These are phyloP conservation scores for Boletellus sp. DNA, from an alignment of 768 basidiomycete species.

Conservation along the genomic window DNA sequence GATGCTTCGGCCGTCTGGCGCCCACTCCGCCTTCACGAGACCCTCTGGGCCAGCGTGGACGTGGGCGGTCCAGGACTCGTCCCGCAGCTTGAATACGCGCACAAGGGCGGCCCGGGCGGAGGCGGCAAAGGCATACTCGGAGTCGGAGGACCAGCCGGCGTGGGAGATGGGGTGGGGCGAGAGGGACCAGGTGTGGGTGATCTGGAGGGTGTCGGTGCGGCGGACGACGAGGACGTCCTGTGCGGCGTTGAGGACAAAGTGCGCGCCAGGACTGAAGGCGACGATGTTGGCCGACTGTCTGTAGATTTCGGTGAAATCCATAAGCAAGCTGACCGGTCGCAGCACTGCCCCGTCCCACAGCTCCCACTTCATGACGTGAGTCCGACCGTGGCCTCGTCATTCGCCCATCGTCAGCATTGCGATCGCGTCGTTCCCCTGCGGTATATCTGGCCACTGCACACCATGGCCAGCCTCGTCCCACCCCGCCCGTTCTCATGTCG, in stretches of 20 bases:
- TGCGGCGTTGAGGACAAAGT: conserved; percentile 79
- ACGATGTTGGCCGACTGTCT: conserved; percentile 68
- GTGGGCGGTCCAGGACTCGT: conserved; percentile 73
- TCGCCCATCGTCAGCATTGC: conserved; percentile 14
- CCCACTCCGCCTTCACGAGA: conserved; percentile 86
- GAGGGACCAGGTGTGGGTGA: conserved; percentile 76
- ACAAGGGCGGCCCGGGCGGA: conserved; percentile 69
- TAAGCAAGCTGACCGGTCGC: conserved; percentile 20
- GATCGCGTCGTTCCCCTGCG: background rate
- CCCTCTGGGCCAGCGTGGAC: conserved; percentile 84
- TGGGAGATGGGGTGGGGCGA: conserved; percentile 58
- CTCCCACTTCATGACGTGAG: background rate
- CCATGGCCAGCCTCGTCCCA: background rate
- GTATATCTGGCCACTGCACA: conserved; percentile 10
- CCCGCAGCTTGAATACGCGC: conserved; percentile 73
- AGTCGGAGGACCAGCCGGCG: conserved; percentile 83
- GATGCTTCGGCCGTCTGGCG: conserved; percentile 75
- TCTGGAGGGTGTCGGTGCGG: conserved; percentile 78
- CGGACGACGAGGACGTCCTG: conserved; percentile 80
- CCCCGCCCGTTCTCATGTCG: conserved; percentile 6
- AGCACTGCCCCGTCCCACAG: background rate
- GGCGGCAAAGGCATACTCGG: conserved; percentile 80
- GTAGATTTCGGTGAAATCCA: conserved; percentile 90
- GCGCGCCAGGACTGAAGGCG: conserved; percentile 80
- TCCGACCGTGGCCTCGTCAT: conserved; percentile 8